Base-by-base conservation (phyloP, 139 green algal genomes). In the Micromonas commoda region DNA sequence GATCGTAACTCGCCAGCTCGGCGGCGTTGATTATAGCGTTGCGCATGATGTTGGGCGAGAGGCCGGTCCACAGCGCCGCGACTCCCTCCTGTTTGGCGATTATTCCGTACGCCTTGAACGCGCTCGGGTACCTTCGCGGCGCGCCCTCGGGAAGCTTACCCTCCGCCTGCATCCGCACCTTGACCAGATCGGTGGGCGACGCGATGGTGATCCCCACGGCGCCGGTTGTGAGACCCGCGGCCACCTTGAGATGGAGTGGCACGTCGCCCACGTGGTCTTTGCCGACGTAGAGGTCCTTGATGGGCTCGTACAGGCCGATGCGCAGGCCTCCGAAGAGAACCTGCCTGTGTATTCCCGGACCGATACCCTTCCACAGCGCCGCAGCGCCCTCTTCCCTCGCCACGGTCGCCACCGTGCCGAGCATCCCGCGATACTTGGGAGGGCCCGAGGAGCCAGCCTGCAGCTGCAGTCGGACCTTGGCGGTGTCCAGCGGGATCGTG, bases 11-110 rank as follows among this genome's bases (percentile, higher is more conserved):
- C 35, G 95, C 95, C 68, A 98, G 89, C 88, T 98, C 95, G 0
- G 93, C 92, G 1, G 95, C 95, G 76, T 99, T 99, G 85, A 99
- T 96, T 81, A 98, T 91, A 45, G 95, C 91, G 82, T 98, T 98
- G 31, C 95, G 87, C 1, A 90, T 92, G 20, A 99, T 88, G 86
- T 99, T 99, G 63, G 95, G 95, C 0, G 90, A 91, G 28, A 98
- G 73, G 21, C 95, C 95, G 54, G 89, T 97, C 95, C 95, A 99
- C 75, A 99, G 86, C 6, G 87, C 90, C 0, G 69, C 67, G 29
- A 97, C 13, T 16, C 95, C 95, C 84, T 98, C 94, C 79, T 96
- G 83, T 76, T 81, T 83, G 2, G 78, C 81, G 80, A 99, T 99
- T 78, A 93, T 97, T 57, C 88, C 81, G 80, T 99, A 99, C 0